These are phyloP conservation scores for Corchorus olitorius DNA, from an alignment of 345 rosid genomes.

Conservation along the genomic window DNA sequence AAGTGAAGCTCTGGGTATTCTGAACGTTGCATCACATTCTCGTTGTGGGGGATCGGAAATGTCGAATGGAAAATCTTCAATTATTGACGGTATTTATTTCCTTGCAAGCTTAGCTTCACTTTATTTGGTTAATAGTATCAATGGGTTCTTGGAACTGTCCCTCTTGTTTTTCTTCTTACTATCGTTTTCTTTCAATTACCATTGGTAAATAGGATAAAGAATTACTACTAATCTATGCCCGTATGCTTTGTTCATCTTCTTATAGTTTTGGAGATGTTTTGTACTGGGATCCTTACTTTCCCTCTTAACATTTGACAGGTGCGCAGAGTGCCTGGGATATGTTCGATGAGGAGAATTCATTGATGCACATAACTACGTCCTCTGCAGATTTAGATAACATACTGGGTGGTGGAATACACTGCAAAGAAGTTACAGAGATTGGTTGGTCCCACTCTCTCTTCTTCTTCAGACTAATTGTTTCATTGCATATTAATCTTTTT, in stretches of 20 bases:
- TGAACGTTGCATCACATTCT: slow-evolving; percentile 46
- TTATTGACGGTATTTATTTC: slow-evolving; percentile 47
- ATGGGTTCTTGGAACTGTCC: neutral
- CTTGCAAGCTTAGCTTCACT: slow-evolving; percentile 1
- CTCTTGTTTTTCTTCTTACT: neutral
- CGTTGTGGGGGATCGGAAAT: slow-evolving; percentile 22
- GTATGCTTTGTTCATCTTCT: neutral
- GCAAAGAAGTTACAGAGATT: slow-evolving; percentile 93
- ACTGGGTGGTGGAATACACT: slow-evolving; percentile 85
- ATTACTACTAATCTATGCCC: neutral
- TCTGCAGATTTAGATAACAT: slow-evolving; percentile 79
- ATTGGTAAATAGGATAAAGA: neutral
- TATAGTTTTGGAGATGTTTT: neutral
- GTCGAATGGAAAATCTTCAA: slow-evolving; percentile 30
- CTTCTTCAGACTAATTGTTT: neutral
- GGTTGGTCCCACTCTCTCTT: slow-evolving; percentile 41
- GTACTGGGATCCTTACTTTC: too few species aligned
- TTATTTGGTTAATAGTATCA: neutral
- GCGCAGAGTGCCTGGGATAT: slow-evolving; percentile 92
- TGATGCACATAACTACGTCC: slow-evolving; percentile 73
- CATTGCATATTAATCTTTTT: neutral
- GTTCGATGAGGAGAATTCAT: slow-evolving; percentile 71
- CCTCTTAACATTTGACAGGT: slow-evolving; percentile 39
- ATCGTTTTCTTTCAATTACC: neutral
- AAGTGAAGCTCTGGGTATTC: slow-evolving; percentile 59